These are phyloP conservation scores for Neopestalotiopsis sp. DNA, from an alignment of 2,329 filamentous ascomycete genomes.

Conservation along the genomic window DNA sequence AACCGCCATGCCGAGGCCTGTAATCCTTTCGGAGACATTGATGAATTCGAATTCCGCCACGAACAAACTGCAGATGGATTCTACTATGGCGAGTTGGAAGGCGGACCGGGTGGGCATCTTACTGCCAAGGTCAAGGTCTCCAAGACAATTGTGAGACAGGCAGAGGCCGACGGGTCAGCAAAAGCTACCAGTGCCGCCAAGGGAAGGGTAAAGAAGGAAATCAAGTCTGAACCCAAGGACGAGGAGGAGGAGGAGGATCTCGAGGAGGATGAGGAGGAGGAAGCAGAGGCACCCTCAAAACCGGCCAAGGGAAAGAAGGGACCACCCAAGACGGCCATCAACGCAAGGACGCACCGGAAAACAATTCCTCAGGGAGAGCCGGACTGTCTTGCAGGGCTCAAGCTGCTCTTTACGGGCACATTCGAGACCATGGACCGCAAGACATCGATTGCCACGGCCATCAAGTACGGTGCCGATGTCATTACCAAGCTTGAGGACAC, in stretches of 20 bases:
- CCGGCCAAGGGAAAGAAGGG: slow-evolving; percentile 12
- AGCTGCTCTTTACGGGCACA: slow-evolving; percentile 24
- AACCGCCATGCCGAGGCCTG: slow-evolving; percentile 16
- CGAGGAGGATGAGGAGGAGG: slow-evolving; percentile 20
- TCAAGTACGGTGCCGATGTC: slow-evolving; percentile 35
- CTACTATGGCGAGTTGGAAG: slow-evolving; percentile 8
- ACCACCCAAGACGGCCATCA: slow-evolving; percentile 21
- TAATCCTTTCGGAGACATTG: slow-evolving; percentile 11
- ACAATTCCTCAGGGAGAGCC: slow-evolving; percentile 22
- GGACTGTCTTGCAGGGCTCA: slow-evolving; percentile 22
- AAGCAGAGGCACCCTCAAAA: slow-evolving; percentile 8
- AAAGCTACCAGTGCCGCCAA: not conserved
- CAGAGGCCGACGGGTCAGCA: not conserved
- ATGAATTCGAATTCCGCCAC: slow-evolving; percentile 2
- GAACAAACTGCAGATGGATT: slow-evolving; percentile 2
- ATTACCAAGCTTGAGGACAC: slow-evolving; percentile 25
- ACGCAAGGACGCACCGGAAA: slow-evolving; percentile 22
- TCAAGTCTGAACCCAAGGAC: slow-evolving; percentile 3
- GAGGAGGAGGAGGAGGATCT: slow-evolving; percentile 4
- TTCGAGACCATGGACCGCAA: slow-evolving; percentile 26
- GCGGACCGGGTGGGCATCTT: not conserved
- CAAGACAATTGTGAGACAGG: slow-evolving; percentile 7
- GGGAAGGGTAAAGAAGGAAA: slow-evolving; percentile 8
- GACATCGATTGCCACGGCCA: slow-evolving; percentile 23
- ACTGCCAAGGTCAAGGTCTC: slow-evolving; percentile 10